Evolutionary conservation across 2,329 filamentous ascomycete genomes (phyloP).

Genomic region (Echinosphaeria canescens): DNA sequence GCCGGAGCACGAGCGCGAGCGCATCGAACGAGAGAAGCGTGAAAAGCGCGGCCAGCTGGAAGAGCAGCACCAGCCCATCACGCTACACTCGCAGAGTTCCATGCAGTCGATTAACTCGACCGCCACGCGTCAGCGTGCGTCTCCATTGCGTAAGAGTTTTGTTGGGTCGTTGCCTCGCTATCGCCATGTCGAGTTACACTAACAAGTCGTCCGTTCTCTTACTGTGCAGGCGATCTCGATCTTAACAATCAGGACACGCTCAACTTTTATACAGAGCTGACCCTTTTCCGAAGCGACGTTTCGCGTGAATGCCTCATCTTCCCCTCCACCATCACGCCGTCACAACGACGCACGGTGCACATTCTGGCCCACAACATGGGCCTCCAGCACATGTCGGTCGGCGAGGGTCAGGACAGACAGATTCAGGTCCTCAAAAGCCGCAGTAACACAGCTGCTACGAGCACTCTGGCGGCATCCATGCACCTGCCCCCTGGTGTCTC

Average conservation of each 20-base stretch:
- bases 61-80: constrained; percentile 71
- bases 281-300: constrained; percentile 60
- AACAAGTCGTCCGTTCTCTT: too few species aligned
- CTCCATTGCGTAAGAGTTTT: constrained; percentile 26
- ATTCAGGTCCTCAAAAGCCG: constrained; percentile 66
- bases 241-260: constrained; percentile 80
- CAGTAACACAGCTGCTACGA: constrained; percentile 22
- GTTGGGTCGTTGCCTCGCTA: too few species aligned
- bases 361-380: constrained; percentile 92
- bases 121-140: constrained; percentile 14
- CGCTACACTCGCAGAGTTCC: constrained; percentile 68
- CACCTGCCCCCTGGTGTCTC: constrained; percentile 40
- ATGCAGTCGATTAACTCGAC: constrained; percentile 64
- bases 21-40: constrained; percentile 92
- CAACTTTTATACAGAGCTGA: constrained; percentile 74
- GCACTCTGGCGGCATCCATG: constrained; percentile 17
- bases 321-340: constrained; percentile 55
- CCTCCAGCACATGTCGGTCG: constrained; percentile 75
- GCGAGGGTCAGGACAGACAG: constrained; percentile 69
- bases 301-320: constrained; percentile 64
- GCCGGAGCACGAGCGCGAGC: constrained; percentile 77
- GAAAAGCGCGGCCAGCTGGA: constrained; percentile 91
- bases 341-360: constrained; percentile 78
- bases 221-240: constrained; percentile 37
- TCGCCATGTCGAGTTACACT: too few species aligned